Base-by-base conservation (phyloP, 2,329 filamentous ascomycete genomes). In the Neonectria punicea region DNA sequence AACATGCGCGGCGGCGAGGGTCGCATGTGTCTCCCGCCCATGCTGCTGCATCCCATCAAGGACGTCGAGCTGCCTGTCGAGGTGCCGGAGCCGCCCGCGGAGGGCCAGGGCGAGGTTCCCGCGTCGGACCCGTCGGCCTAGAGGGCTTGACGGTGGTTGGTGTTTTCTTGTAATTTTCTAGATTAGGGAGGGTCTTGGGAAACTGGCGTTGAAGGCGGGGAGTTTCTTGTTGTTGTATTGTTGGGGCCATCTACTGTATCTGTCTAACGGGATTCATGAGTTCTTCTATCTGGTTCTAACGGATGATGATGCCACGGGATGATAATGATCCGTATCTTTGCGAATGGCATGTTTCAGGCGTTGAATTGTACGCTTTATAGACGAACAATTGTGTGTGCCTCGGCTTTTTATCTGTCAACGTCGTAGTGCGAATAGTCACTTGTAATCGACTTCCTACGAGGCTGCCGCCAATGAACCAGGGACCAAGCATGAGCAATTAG, bases 1-100 rank as follows among this genome's bases (percentile, higher is more conserved):
- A 77, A 80, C 68, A 90, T 89, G 86, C 85, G 83, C 54, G 87
- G 89, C 53, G 90, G 91, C 16, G 92, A 94, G 78, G 93, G 93
- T 11, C 87, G 94, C 65, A 97, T 97, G 93, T 98, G 94, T 80
- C 81, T 97, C 44, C 93, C 94, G 8, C 93, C 92, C 1, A 95
- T 97, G 90, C 80, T 97, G 67, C 80, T 98, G 68, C 94, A 98
- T 84, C 94, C 94, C 0, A 87, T 97, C 58, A 98, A 97, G 83
- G 86, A 88, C 58, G 86, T 94, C 5, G 88, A 91, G 62, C 73
- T 91, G 55, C 86, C 89, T 8, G 88, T 92, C 2, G 90, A 87
- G 77, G 85, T 85, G 28, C 82, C 85, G 46, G 80, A 85, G 2
- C 84, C 83, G 4, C 28, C n/a, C n/a, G 80, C 82, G 3, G 81